Percentiles rank a stretch among this genome's conserved stretches.
phyloP scores from a whole-genome alignment of 2,329 filamentous ascomycete species.

The Dendrostoma leiphaemia region DNA sequence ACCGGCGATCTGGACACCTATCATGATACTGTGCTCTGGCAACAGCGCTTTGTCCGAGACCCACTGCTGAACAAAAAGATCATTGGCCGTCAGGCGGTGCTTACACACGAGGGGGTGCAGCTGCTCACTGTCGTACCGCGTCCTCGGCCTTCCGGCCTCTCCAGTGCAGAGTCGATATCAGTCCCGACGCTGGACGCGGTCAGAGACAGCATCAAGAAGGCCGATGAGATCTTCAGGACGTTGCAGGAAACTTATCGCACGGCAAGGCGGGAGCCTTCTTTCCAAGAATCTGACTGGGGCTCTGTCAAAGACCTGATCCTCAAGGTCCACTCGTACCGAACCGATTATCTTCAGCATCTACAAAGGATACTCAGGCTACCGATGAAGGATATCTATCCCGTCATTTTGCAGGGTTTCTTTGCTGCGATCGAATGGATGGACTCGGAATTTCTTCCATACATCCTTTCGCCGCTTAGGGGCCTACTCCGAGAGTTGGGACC shows the following conservation, averaged over 20 bases:
- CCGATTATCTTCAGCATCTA: background rate
- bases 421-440: slow-evolving; percentile 7
- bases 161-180: background rate
- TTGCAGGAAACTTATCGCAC: slow-evolving; percentile 6
- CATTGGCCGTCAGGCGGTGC: background rate
- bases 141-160: background rate
- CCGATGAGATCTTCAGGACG: slow-evolving; percentile 6
- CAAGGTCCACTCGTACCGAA: background rate
- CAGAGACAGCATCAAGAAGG: background rate
- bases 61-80: background rate
- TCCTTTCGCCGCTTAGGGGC: background rate
- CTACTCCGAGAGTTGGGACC: background rate
- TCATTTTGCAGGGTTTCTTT: background rate
- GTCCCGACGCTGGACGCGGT: background rate
- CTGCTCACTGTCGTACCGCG: background rate
- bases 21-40: slow-evolving; percentile 6
- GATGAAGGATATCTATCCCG: background rate
- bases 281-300: slow-evolving; percentile 4
- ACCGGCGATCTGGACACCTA: slow-evolving; percentile 5
- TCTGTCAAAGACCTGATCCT: background rate
- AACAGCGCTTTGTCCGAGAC: slow-evolving; percentile 13
- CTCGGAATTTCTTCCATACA: background rate
- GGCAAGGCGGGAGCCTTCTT: slow-evolving; percentile 5
- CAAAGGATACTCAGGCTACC: background rate
- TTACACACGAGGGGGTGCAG: background rate